Evolutionary conservation across 495 filamentous ascomycete species (phyloP).

Genomic region (Penicillium cataractarum): DNA sequence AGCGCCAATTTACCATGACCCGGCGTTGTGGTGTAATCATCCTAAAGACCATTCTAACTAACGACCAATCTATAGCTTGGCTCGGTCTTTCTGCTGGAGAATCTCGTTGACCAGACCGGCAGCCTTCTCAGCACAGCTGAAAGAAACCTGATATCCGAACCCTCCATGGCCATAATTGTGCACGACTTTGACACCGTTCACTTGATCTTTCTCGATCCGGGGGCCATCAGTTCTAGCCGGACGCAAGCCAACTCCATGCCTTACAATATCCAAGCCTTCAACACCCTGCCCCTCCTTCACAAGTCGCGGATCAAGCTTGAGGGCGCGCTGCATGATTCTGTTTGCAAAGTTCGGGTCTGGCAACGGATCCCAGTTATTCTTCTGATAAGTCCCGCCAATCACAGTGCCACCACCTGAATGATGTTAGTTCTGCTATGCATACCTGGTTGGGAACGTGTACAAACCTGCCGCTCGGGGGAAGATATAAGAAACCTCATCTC

Average conservation of each 20-base stretch:
- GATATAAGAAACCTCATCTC: slow-evolving; percentile 76
- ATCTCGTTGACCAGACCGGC: slow-evolving; percentile 1
- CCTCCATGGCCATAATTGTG: slow-evolving; percentile 96
- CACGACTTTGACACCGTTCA: slow-evolving; percentile 69
- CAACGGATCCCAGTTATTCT: slow-evolving; percentile 76
- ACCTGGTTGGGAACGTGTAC: not conserved
- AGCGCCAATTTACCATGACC: too few relatives aligned
- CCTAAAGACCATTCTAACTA: not conserved
- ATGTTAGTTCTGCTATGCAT: not conserved
- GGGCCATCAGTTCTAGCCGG: slow-evolving; percentile 75
- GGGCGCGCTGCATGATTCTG: slow-evolving; percentile 82
- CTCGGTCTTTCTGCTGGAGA: not conserved
- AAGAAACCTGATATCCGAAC: slow-evolving; percentile 84
- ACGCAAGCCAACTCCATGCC: slow-evolving; percentile 84
- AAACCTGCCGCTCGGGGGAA: slow-evolving; percentile 78
- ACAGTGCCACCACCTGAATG: slow-evolving; percentile 68
- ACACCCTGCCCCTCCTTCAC: slow-evolving; percentile 69
- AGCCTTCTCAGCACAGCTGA: slow-evolving; percentile 67
- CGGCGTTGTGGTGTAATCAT: too few relatives aligned
- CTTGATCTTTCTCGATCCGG: slow-evolving; percentile 77
- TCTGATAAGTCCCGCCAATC: slow-evolving; percentile 83
- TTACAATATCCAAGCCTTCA: slow-evolving; percentile 75
- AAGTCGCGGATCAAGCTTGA: slow-evolving; percentile 72
- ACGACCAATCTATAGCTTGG: not conserved
- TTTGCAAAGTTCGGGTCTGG: slow-evolving; percentile 76